Conservation (phyloP, 768 basidiomycete species). For the Boletus reticulatus region DNA sequence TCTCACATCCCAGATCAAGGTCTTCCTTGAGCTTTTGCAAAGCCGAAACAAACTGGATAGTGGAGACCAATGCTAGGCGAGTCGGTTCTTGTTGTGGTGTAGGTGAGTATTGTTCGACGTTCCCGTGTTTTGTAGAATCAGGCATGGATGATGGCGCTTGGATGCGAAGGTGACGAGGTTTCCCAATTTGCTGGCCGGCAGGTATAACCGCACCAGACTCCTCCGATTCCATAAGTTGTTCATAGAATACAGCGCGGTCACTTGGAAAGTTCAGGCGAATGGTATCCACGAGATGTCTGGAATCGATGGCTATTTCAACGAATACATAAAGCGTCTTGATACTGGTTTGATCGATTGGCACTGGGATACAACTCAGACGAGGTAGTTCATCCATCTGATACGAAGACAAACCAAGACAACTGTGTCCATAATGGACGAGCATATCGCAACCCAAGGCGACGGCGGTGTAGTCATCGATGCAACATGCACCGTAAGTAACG, state of each 20-base stretch:
- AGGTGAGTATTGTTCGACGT: conserved; percentile 14
- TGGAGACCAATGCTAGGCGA: conserved; percentile 88
- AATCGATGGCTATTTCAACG: conserved; percentile 95
- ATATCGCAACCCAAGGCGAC: conserved; percentile 95
- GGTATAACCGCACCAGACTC: conserved; percentile 45
- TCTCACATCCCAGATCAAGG: conserved; percentile 45
- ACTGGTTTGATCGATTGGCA: conserved; percentile 90
- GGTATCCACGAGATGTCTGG: conserved; percentile 75
- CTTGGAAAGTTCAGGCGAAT: conserved; percentile 89
- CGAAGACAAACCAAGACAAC: conserved; percentile 76
- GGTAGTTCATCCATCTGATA: neutral
- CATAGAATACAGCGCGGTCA: conserved; percentile 62
- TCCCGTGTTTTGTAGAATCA: conserved; percentile 1
- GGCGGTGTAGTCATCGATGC: conserved; percentile 97
- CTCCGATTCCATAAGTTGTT: conserved; percentile 59
- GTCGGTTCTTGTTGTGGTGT: conserved; percentile 41
- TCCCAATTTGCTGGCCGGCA: conserved; percentile 43
- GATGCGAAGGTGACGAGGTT: conserved; percentile 54
- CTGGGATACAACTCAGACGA: conserved; percentile 39
- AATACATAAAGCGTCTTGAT: conserved; percentile 98
- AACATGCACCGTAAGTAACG: conserved; percentile 98
- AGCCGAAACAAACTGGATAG: conserved; percentile 96
- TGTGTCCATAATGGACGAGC: conserved; percentile 98
- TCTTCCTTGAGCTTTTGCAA: conserved; percentile 85
- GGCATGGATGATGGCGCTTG: conserved; percentile 36